Conservation (phyloP, 768 basidiomycete species). For the Rhodotorula graminis region DNA sequence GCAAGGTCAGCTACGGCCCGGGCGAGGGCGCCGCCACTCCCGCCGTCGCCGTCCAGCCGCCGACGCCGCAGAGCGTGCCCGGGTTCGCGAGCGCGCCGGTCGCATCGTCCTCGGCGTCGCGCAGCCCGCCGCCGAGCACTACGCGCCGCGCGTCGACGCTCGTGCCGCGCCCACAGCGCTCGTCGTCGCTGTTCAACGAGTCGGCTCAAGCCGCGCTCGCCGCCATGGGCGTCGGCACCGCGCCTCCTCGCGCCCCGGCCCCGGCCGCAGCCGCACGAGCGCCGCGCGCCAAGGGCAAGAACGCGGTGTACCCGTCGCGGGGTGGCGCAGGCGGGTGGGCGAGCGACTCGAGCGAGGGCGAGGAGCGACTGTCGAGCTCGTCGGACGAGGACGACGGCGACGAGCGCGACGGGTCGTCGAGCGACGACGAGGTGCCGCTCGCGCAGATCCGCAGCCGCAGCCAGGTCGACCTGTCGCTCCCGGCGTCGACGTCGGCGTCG, state of each 20-base stretch:
- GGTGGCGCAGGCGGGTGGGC: not conserved
- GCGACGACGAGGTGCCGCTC: slow-evolving; percentile 36
- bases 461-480: slow-evolving; percentile 16
- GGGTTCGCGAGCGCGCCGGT: no score
- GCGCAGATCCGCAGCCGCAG: slow-evolving; percentile 25
- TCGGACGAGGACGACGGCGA: slow-evolving; percentile 25
- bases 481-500: not conserved
- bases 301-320: not conserved
- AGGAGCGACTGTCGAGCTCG: slow-evolving; percentile 4
- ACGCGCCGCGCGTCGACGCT: not conserved
- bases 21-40: not conserved
- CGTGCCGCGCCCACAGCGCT: slow-evolving; percentile 7
- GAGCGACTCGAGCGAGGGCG: slow-evolving; percentile 32
- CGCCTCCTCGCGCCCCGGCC: no score
- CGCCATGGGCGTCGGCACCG: slow-evolving; percentile 11
- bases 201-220: slow-evolving; percentile 14
- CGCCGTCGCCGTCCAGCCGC: slow-evolving; percentile 23
- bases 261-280: not conserved
- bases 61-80: slow-evolving; percentile 15
- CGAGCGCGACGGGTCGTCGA: not conserved
- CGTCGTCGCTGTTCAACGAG: slow-evolving; percentile 17
- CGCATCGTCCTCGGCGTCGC: no score
- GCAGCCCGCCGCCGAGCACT: no score
- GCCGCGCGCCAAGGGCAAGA: not conserved
- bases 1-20: not conserved